Percentiles rank a stretch among this genome's conserved stretches.
Conservation (phyloP, 2,329 filamentous ascomycete species). For the Stylonectria norvegica region DNA sequence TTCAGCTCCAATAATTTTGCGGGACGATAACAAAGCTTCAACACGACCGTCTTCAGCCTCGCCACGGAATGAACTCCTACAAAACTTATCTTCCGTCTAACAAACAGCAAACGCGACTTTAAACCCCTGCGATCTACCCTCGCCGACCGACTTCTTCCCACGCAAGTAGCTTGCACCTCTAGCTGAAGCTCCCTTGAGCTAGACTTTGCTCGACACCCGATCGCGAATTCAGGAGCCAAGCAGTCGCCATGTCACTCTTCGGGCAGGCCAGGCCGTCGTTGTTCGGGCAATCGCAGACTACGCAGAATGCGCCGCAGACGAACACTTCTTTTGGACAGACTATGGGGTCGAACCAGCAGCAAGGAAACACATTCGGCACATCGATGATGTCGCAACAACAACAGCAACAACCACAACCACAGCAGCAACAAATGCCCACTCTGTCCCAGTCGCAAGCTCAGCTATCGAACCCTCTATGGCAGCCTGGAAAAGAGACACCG, state of each 20-base stretch:
- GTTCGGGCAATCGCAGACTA: conserved; percentile 38
- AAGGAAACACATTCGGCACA: conserved; percentile 32
- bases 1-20: conserved; percentile 29
- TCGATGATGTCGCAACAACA: conserved; percentile 35
- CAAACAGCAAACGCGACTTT: neutral
- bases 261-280: conserved; percentile 38
- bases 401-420: conserved; percentile 41
- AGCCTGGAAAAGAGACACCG: conserved; percentile 48
- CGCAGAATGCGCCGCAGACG: conserved; percentile 31
- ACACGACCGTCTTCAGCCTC: conserved; percentile 16
- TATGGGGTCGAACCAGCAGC: too few relatives aligned
- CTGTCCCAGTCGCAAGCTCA: conserved; percentile 45
- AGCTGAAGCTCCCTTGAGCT: conserved; percentile 7
- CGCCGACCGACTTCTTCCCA: conserved; percentile 10
- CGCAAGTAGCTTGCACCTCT: conserved; percentile 9
- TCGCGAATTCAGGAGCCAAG: conserved; percentile 10
- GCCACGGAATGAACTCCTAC: conserved; percentile 3
- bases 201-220: conserved; percentile 8
- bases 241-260: conserved; percentile 37
- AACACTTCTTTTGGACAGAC: conserved; percentile 31
- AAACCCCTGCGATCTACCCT: neutral
- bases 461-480: conserved; percentile 51
- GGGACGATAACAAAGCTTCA: conserved; percentile 23
- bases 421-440: conserved; percentile 40
- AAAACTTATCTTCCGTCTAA: neutral